Evolutionary conservation across 2,329 filamentous ascomycete genomes (phyloP), one percentile per base, ranked within the genome.

Genomic region (Clarireedia homoeocarpa): DNA sequence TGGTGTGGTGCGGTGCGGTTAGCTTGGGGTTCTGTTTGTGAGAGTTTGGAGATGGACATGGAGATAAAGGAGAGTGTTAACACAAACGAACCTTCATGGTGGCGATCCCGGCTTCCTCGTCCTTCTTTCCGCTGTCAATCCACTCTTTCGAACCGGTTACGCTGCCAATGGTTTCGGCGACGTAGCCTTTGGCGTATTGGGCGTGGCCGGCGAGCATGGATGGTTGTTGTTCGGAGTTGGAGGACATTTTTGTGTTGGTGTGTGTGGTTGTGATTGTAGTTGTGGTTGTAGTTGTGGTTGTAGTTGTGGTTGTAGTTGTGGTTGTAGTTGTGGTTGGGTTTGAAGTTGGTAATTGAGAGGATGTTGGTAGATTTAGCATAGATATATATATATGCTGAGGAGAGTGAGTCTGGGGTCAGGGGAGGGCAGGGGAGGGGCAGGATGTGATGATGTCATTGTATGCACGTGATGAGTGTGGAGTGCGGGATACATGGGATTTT

Each of bases 181-280:
- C 78, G 6, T 81, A 81, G 52, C 85, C 85, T 66, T 88, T 88
- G 65, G 82, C 77, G 65, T 86, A 89, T 66, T 87, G 81, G 34
- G 77, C 83, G 67, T 88, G 85, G 44, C 79, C 77, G 57, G 77
- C 74, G 45, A 88, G 66, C 61, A 89, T 82, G 46, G 83, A 77
- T 20, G 84, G 80, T 48, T 66, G 55, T 59, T 71, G 20, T 46
- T 46, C n/a, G 20, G 42, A 45, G 17, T 46, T 24, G 23, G 17
- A 9, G 20, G 44, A 46, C 17, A 46, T 46, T 46, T 46, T 46
- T 9, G 23, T 6, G 23, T 20, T 27, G 1, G 15, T 2, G 6
- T 45, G n/a, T 6, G 14, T 15, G 9, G 38, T 45, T 24, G 15
- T 44, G 40, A 2, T 20, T 17, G 15, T 44, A 23, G 20, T 45